Base-by-base conservation (phyloP, 805 yeast genomes). In the Candida chilensis region DNA sequence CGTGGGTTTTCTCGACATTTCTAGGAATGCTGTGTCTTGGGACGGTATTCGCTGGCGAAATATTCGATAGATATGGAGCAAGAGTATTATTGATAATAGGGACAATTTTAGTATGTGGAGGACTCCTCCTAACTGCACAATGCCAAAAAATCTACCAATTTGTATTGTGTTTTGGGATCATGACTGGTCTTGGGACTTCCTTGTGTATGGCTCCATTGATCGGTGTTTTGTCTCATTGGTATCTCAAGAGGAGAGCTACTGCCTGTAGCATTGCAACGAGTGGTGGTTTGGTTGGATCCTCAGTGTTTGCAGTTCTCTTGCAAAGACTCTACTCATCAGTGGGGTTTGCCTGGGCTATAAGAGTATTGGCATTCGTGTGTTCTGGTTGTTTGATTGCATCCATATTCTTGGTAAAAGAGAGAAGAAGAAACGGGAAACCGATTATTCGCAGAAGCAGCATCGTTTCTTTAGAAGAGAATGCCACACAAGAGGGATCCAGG, bases 21-120 rank as follows among this genome's bases (percentile, higher is more conserved):
- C 31, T 44, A 22, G 44, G 42, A 18, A n/a, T n/a, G n/a, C n/a
- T n/a, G n/a, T n/a, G n/a, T n/a, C n/a, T n/a, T n/a, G 44, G 58
- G 5, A 50, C 60, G 14, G 46, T 67, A 27, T 45, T 67, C 24
- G 57, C 64, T 5, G 49, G 49, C 3, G 41, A 35, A 6, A 28
- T 42, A 15, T 44, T 42, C 28, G 49, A 44, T 26, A 28, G 24
- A 24, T 41, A 33, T 30, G 49, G 49, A 7, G 45, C 47, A 16
- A 32, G 32, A 14, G 37, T 22, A 17, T 38, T 40, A 3, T 29
- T 44, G 34, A 16, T 38, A 5, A 28, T 34, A 16, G 45, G 45
- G 13, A 37, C 39, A 10, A 15, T 32, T 2, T 19, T 34, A 17
- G 38, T 38, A 31, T 34, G 34, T 18, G 25, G 28, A 4, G 49